Percentiles rank a stretch among this genome's conserved stretches.
These are phyloP conservation scores for Globisporangium ultimum DNA, from an alignment of 352 stramenopile genomes.

Conservation along the genomic window DNA sequence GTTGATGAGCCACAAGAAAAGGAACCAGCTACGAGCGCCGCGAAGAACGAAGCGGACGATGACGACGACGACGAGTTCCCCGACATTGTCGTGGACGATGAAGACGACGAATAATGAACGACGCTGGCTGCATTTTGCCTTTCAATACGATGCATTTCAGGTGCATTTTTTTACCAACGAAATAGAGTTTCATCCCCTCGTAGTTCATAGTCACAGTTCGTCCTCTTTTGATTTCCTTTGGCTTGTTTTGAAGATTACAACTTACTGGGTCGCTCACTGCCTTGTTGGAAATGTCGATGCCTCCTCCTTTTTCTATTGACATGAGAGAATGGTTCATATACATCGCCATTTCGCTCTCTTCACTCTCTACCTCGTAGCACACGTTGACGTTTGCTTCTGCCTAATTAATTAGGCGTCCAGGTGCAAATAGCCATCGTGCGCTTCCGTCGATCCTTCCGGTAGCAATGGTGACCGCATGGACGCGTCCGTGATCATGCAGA, in stretches of 20 bases:
- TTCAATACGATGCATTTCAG: no score
- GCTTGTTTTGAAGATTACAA: no score
- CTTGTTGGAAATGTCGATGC: no score
- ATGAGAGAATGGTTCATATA: no score
- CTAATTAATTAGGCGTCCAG: conserved; percentile 22
- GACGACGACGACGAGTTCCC: conserved; percentile 79
- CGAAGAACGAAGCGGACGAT: conserved; percentile 48
- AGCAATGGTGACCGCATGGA: conserved; percentile 66
- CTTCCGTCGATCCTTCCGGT: conserved; percentile 31
- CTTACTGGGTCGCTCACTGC: not conserved
- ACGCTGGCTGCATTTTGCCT: not conserved
- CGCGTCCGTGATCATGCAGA: conserved; percentile 57
- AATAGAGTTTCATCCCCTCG: not conserved
- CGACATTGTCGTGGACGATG: conserved; percentile 77
- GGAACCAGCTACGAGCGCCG: not conserved
- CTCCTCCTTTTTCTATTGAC: no score
- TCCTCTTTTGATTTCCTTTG: conserved; percentile 5
- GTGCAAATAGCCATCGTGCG: conserved; percentile 49
- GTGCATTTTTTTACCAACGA: no score
- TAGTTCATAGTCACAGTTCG: not conserved
- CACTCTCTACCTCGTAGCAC: conserved; percentile 4
- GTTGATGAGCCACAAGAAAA: conserved; percentile 50
- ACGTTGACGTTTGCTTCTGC: not conserved
- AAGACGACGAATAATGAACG: conserved; percentile 39
- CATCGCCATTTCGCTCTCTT: not conserved